A percentile compares a stretch with the other conserved stretches of the same genome.
These are phyloP conservation scores for Atalantia buxifolia DNA, from an alignment of 345 rosid genomes.

Conservation along the genomic window DNA sequence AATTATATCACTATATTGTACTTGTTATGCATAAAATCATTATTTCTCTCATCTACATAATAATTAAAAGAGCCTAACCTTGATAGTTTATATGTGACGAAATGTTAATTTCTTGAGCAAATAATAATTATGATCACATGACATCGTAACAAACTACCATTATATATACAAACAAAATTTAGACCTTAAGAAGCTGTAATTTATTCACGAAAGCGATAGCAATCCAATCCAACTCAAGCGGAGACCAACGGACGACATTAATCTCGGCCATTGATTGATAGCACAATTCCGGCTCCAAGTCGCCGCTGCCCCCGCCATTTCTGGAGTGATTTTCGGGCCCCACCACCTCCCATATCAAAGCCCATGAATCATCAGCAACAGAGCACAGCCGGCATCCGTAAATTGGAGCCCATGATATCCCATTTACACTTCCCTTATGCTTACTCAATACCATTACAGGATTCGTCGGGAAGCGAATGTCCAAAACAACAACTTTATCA, in stretches of 20 bases:
- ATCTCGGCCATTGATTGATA: slow-evolving; percentile 41
- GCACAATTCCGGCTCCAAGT: slow-evolving; percentile 50
- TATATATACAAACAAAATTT: not conserved
- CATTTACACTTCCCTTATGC: slow-evolving; percentile 51
- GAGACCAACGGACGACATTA: slow-evolving; percentile 49
- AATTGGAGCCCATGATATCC: slow-evolving; percentile 45
- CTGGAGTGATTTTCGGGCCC: not conserved
- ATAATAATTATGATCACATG: not conserved
- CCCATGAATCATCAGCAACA: slow-evolving; percentile 51
- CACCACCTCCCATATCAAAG: slow-evolving; percentile 46
- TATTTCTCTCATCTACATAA: not conserved
- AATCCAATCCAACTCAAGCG: slow-evolving; percentile 45
- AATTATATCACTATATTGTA: no score
- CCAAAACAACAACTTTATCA: slow-evolving; percentile 42
- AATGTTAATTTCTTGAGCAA: not conserved
- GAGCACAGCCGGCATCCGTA: slow-evolving; percentile 43
- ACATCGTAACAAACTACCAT: not conserved
- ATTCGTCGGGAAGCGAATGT: slow-evolving; percentile 51
- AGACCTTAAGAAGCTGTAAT: slow-evolving; percentile 46
- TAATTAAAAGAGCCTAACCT: no score
- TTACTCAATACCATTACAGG: slow-evolving; percentile 38
- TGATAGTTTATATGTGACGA: no score
- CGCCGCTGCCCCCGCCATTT: not conserved
- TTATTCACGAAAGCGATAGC: slow-evolving; percentile 35
- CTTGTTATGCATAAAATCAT: not conserved